Evolutionary conservation across 2,329 filamentous ascomycete genomes (phyloP), one percentile per base, ranked within the genome.

Genomic region (Graphiopsis chlorocephala): DNA sequence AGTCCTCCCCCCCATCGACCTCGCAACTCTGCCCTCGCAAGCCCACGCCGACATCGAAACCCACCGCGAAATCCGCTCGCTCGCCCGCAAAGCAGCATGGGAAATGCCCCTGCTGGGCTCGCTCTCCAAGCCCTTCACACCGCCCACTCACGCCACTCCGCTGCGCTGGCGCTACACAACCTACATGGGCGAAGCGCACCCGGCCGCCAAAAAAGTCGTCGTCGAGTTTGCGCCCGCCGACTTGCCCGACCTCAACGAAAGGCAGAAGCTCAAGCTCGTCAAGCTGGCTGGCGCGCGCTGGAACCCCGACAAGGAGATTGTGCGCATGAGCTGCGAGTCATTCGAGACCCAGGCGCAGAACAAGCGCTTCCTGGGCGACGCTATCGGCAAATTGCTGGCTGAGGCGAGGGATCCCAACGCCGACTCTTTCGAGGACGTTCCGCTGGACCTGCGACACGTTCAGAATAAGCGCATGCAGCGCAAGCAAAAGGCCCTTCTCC

Each of bases 161-260:
- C 86, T 99, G 65, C 90, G 94, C 72, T 99, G 97, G 87, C 90
- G 95, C 73, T 97, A 97, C 82, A 99, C 95, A 17, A 93, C 90
- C 42, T 98, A 98, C 80, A 90, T 99, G 85, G 94, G 94, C 72
- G 95, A 98, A 79, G 83, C 86, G 64, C 96, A 99, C 80, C 94
- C 95, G 0, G 92, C 94, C 2, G 88, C 93, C 78, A 89, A 88
- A 75, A 99, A 99, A 83, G 93, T 99, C 23, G 93, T 98, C 14
- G 88, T 98, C 63, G 91, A 97, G 76, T 96, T 98, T 79, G 64
- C 92, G 97, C 78, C 80, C 97, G 67, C 78, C 78, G 93, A 97
- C 78, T 80, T 97, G 67, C 77, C 76, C 20, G 80, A 84, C 66
- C 84, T 97, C 63, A 88, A 85, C 26, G 80, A 86, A 17, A 78